Base-by-base conservation (phyloP, 768 basidiomycete species). In the Obba rivulosa region DNA sequence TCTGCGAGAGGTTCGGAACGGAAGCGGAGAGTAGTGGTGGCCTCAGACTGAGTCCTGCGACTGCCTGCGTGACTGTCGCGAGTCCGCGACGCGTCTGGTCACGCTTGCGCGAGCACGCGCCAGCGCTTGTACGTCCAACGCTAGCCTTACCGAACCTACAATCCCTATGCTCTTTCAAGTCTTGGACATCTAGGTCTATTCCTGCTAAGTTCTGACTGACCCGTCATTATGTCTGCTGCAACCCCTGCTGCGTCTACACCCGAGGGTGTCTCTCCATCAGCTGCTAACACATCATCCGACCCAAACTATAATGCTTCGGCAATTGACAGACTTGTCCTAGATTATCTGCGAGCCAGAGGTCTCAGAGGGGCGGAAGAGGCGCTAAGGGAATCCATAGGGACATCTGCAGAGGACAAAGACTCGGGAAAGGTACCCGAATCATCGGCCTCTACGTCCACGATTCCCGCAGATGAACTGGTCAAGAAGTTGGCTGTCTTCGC, bases 401-500 rank as follows among this genome's bases (percentile, higher is more conserved):
- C 54, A 17, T 62, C 57, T 25, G 44, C 65, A 17, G 62, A 54
- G 10, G 43, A 57, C n/a, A 57, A 72, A 8, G 74, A 69, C 42
- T 57, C 63, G 44, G 66, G 62, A 43, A 72, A 70, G 49, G 48
- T 52, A 24, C 63, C 69, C 3, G 62, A 58, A 16, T 40, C 47
- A 21, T 28, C 55, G 14, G 23, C 53, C 28, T 39, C 52, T 10
- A 10, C 52, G 3, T 25, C 49, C 17, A 61, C 62, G 9, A 58
- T 74, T 34, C 68, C 73, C 11, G 72, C 57, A 64, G 85, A 64
- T 68, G 85, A 67, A 61, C 79, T 64, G 55, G 76, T 60, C 67
- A 83, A 71, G 67, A 75, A 52, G 59, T 79, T 74, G 10, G 81
- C 86, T 18, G 79, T 85, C 1, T 86, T 79, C 59, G 77, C 80